Evolutionary conservation across 495 filamentous ascomycete genomes (phyloP), one percentile per base, ranked within the genome.

Genomic region (Diplogelasinospora grovesii): DNA sequence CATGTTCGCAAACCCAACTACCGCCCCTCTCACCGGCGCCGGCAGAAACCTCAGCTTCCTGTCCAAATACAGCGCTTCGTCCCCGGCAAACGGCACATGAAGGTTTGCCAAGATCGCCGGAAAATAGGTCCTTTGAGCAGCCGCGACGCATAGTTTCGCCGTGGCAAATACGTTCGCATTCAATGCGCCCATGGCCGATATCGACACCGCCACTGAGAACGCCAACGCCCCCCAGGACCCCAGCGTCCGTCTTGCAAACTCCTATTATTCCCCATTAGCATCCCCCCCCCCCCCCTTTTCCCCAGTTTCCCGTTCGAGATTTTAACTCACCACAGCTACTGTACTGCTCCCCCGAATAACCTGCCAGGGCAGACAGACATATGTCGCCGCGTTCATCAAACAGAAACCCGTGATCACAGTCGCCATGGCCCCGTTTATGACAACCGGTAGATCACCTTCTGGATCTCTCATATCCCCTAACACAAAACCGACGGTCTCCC

Each of bases 401-500:
- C 52, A 40, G 41, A 61, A 65, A 13, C 53, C 56, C 34, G 39
- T 36, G 8, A 63, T 54, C n/a, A 66, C 54, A 3, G 54, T 30
- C 22, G 44, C 23, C 52, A 60, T 63, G 2, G 50, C 52, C 13
- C 41, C 32, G 45, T 61, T 50, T 29, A 64, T 52, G 9, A 57
- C 44, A 4, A 44, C 41, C 10, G 56, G 57, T 29, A 61, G 47
- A 36, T 52, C 43, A 30, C 31, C 43, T 9, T 36, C 35, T 22
- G 55, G 51, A 27, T 61, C 47, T 10, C 35, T 38, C 52, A 62
- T 62, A 20, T 61, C 62, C 27, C 62, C 61, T 1, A 49, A 47
- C 21, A 65, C 54, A 36, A 57, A 53, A 14, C 50, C 52, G 18
- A 58, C n/a, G n/a, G n/a, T n/a, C n/a, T n/a, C n/a, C n/a, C n/a